Conservation (phyloP, 352 stramenopile species). For the Globisporangium abappressorium region DNA sequence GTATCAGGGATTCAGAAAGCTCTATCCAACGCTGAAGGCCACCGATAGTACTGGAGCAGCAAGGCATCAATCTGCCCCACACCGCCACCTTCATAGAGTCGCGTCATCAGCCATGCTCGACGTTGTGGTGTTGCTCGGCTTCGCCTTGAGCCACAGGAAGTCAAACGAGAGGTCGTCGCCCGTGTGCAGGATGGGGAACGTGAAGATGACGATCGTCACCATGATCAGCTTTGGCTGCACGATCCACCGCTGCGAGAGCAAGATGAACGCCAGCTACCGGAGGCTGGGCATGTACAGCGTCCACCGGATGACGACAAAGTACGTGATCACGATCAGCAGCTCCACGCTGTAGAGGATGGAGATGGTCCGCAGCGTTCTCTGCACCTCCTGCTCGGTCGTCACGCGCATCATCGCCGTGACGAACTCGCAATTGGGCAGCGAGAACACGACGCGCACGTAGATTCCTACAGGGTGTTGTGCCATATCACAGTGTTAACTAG, state of each 20-base stretch:
- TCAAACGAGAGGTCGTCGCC: neutral
- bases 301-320: neutral
- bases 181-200: neutral
- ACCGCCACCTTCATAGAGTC: no score
- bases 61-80: no score
- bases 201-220: neutral
- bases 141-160: no score
- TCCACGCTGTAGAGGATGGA: conserved; percentile 2
- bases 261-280: conserved; percentile 7
- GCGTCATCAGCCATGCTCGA: no score
- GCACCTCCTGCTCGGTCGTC: neutral
- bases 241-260: conserved; percentile 1
- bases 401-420: conserved; percentile 3
- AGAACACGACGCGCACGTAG: conserved; percentile 11
- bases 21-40: no score
- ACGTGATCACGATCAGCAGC: neutral
- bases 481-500: neutral
- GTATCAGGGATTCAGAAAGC: no score
- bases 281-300: conserved; percentile 4
- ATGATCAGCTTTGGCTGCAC: neutral
- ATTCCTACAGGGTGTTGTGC: neutral
- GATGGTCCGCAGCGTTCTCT: neutral
- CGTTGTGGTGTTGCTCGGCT: no score
- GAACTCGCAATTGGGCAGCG: conserved; percentile 3
- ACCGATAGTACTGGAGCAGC: no score